These are phyloP conservation scores for Lipomyces sp. DNA, from an alignment of 805 yeast genomes.

Conservation along the genomic window DNA sequence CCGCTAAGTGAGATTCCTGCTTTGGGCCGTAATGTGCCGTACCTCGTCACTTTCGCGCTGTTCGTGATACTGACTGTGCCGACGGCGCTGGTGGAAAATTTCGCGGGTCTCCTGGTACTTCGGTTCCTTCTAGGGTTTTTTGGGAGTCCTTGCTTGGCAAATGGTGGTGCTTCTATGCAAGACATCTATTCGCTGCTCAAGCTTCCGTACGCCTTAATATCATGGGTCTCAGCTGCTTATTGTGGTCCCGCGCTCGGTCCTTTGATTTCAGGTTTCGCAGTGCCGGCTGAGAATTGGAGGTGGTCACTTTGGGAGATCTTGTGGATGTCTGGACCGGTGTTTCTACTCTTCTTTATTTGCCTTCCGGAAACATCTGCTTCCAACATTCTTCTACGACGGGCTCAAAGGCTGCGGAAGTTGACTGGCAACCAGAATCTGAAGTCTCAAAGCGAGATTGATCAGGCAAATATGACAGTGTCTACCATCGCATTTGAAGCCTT, in stretches of 20 bases:
- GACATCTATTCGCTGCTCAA: slow-evolving; percentile 52
- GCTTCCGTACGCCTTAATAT: slow-evolving; percentile 48
- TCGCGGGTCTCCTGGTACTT: slow-evolving; percentile 55
- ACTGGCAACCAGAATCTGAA: slow-evolving; percentile 55
- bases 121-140: slow-evolving; percentile 63
- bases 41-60: slow-evolving; percentile 52
- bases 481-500: slow-evolving; percentile 39
- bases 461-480: not conserved
- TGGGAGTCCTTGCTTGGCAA: slow-evolving; percentile 62
- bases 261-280: slow-evolving; percentile 57
- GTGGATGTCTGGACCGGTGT: slow-evolving; percentile 49
- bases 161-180: slow-evolving; percentile 62
- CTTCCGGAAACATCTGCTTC: slow-evolving; percentile 59
- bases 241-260: slow-evolving; percentile 62
- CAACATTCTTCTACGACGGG: slow-evolving; percentile 56
- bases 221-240: not conserved
- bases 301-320: slow-evolving; percentile 41
- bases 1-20: slow-evolving; percentile 62
- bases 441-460: slow-evolving; percentile 44
- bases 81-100: slow-evolving; percentile 54
- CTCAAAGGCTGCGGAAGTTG: slow-evolving; percentile 52
- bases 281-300: slow-evolving; percentile 55
- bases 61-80: slow-evolving; percentile 60
- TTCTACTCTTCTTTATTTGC: slow-evolving; percentile 48
- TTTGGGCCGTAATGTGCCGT: slow-evolving; percentile 60